phyloP scores from a whole-genome alignment of 371 early-diverging fungal species.

The Astathelohania contejeani region DNA sequence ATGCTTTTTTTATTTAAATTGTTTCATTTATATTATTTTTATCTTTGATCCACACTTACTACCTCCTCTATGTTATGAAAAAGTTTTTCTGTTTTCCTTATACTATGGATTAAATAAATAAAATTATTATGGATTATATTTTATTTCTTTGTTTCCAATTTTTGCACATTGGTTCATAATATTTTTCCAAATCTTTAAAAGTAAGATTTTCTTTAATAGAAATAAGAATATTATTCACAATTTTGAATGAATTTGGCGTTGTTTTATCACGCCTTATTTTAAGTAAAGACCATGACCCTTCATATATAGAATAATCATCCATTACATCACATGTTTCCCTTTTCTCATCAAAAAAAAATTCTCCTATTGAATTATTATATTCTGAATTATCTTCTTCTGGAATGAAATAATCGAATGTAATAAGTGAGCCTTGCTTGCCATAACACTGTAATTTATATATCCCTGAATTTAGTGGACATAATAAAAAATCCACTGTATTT shows the following conservation, averaged over 20 bases:
- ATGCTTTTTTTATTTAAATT: too few species aligned
- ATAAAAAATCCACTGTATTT: conserved; percentile 51
- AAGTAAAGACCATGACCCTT: conserved; percentile 48
- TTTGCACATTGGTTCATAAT: neutral
- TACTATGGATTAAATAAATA: too few species aligned
- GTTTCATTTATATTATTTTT: too few species aligned
- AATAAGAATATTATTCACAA: conserved; percentile 32
- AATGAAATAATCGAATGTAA: conserved; percentile 17
- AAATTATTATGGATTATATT: too few species aligned
- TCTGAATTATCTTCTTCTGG: neutral
- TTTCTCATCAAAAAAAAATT: conserved; percentile 47
- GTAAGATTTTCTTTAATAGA: conserved; percentile 37
- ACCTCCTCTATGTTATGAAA: too few species aligned
- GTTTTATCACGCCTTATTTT: conserved; percentile 47
- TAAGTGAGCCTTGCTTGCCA: neutral
- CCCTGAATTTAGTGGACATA: neutral
- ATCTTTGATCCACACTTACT: too few species aligned
- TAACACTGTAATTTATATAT: conserved; percentile 6
- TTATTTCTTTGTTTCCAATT: neutral
- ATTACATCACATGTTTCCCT: conserved; percentile 28
- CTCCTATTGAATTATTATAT: conserved; percentile 42
- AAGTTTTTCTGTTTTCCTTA: too few species aligned
- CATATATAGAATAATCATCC: conserved; percentile 10
- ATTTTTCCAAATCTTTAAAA: neutral
- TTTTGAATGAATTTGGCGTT: conserved; percentile 47